Base-by-base conservation (phyloP, 2,329 filamentous ascomycete species). In the Coniochaeta sp. region DNA sequence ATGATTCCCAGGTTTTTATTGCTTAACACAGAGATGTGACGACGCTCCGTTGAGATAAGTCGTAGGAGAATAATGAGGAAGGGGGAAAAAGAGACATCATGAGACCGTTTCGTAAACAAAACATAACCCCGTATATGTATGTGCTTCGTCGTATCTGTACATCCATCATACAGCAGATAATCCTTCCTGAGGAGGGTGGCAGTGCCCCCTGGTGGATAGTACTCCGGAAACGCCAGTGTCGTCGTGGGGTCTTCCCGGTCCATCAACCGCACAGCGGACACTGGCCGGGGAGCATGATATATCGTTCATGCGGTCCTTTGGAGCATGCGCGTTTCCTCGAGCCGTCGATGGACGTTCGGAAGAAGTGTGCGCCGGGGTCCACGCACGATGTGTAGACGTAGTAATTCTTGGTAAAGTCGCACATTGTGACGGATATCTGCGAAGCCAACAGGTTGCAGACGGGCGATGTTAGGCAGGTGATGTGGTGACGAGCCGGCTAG, bases 321-420 rank as follows among this genome's bases (percentile, higher is more conserved):
- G 81, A 69, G 66, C 89, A 91, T 34, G 81, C 77, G 34, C 79
- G 74, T 61, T 84, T 80, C 63, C 79, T 80, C 69, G 78, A 83
- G 60, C 87, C 88, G 67, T 91, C 89, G 58, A 87, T 78, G 1
- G 85, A 85, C 1, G 86, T 90, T 64, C 83, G 80, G 71, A 89
- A 87, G 73, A 90, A 90, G 72, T 91, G 89, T 17, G 82, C 79
- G 44, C 84, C 84, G 0, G 88, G 88, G 68, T 90, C 86, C 60
- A 81, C 73, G 69, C 89, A 91, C 50, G 83, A 80, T 60, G 86
- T 86, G 75, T 90, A 91, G 72, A 91, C 87, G 74, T 90, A 90
- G 72, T 88, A 91, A 73, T 90, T 90, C 68, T 88, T 89, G 68
- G 85, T 88, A 69, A 87, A 89, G 71, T 84, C 79, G 70, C 82